Evolutionary conservation across 2,329 filamentous ascomycete genomes (phyloP).

Genomic region (Penicillium psychrosexuale): DNA sequence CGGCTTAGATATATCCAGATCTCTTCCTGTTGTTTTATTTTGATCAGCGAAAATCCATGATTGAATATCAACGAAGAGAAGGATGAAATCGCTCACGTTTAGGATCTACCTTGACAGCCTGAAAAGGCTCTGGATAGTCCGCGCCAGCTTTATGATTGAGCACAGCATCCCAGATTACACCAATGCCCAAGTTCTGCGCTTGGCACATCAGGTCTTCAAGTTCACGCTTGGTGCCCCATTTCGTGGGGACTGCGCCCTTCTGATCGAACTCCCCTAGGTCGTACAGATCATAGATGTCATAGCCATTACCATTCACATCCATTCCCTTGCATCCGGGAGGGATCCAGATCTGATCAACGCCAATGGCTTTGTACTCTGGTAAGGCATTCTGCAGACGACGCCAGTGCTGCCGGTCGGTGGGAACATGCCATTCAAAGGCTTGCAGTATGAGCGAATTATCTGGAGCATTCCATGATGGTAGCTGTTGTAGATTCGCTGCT

Average conservation of each 20-base stretch:
- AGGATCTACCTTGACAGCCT: conserved; percentile 62
- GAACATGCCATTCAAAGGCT: conserved; percentile 71
- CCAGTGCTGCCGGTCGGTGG: conserved; percentile 61
- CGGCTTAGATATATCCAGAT: conserved; percentile 52
- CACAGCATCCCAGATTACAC: conserved; percentile 67
- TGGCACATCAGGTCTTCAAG: conserved; percentile 52
- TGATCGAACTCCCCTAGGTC: conserved; percentile 71
- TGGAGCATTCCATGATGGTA: conserved; percentile 32
- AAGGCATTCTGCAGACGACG: conserved; percentile 54
- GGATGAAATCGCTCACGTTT: conserved; percentile 32
- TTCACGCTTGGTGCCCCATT: conserved; percentile 66
- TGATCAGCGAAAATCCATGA: background rate
- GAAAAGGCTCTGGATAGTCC: conserved; percentile 61
- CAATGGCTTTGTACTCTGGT: conserved; percentile 56
- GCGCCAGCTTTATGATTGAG: conserved; percentile 70
- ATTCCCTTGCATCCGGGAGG: conserved; percentile 69
- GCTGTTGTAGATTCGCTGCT: conserved; percentile 25
- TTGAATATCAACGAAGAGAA: background rate
- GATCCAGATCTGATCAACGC: conserved; percentile 64
- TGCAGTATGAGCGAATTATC: conserved; percentile 59
- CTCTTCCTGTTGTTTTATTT: conserved; percentile 40
- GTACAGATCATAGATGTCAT: conserved; percentile 68
- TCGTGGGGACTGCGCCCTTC: conserved; percentile 61
- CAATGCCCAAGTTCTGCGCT: conserved; percentile 54
- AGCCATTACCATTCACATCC: conserved; percentile 61